Evolutionary conservation across 108 stramenopile species (phyloP), one percentile per base, ranked within the genome.

Genomic region (Conticribra weissflogii): DNA sequence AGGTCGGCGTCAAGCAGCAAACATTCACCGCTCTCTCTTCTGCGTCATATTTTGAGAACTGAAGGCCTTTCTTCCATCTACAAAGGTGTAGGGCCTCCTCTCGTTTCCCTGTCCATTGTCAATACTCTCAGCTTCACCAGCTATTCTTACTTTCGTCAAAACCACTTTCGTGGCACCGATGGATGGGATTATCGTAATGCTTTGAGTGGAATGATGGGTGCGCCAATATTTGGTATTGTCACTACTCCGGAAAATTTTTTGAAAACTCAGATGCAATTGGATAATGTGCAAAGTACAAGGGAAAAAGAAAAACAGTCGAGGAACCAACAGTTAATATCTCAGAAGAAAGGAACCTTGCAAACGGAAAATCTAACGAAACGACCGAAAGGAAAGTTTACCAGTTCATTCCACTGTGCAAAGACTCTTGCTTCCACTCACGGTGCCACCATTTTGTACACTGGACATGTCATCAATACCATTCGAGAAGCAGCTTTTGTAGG

Each of bases 181-280:
- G 90, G 90, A 52, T 92, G 89, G 89, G 89, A 92, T 76, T 56
- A 25, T 29, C 68, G 76, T 17, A 95, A 95, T 82, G 88, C 81
- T 4, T 36, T 93, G 21, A 88, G 92, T 48, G 96, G 94, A 1
- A 78, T 83, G 34, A 65, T 82, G 47, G 88, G 86, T 33, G 91
- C 86, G 22, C 94, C 93, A 3, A 25, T 91, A 24, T 81, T 88
- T n/a, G 81, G 86, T 15, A 22, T 85, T 3, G 83, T 97, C 1
- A 92, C 94, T 0, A 97, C 96, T 22, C 81, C 91, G 4, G 93
- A 94, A 61, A 90, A 96, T 66, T 72, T 96, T 23, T 69, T 94
- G 33, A 96, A 93, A 79, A 85, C 85, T 15, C 80, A 85, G 23
- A 74, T 84, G 82, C 86, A 84, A 65, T 45, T 86, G 22, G 86